phyloP scores from a whole-genome alignment of 164 flowering plant genomes.

The Buxus sempervirens region DNA sequence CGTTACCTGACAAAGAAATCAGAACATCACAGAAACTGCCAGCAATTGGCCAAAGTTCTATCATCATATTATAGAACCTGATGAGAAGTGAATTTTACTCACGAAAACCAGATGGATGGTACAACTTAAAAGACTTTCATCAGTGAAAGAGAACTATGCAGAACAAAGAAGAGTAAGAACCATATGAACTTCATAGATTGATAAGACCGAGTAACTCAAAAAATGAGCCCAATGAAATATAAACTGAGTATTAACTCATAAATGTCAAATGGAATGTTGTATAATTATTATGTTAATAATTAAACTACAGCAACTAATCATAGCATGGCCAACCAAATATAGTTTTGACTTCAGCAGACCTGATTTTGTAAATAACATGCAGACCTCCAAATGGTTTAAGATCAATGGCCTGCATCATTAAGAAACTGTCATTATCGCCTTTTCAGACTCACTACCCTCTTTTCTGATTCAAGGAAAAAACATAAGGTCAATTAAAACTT shows the following conservation, averaged over 20 bases:
- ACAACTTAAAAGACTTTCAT: background rate
- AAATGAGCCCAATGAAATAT: background rate
- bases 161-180: background rate
- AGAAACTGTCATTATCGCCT: conserved; percentile 12
- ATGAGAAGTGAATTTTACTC: background rate
- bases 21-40: background rate
- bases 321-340: background rate
- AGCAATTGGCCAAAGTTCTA: background rate
- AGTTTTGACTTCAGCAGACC: conserved; percentile 37
- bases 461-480: background rate
- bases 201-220: background rate
- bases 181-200: background rate
- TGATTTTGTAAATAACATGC: conserved; percentile 52
- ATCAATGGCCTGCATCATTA: conserved; percentile 65
- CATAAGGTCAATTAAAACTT: background rate
- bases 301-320: background rate
- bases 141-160: background rate
- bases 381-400: conserved; percentile 77
- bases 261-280: too few relatives aligned
- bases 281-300: background rate
- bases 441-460: background rate
- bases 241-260: too few relatives aligned
- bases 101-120: background rate
- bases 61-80: background rate
- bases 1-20: background rate